Evolutionary conservation across 768 basidiomycete genomes (phyloP), one percentile per base, ranked within the genome.

Genomic region (Leccinum obscurum): DNA sequence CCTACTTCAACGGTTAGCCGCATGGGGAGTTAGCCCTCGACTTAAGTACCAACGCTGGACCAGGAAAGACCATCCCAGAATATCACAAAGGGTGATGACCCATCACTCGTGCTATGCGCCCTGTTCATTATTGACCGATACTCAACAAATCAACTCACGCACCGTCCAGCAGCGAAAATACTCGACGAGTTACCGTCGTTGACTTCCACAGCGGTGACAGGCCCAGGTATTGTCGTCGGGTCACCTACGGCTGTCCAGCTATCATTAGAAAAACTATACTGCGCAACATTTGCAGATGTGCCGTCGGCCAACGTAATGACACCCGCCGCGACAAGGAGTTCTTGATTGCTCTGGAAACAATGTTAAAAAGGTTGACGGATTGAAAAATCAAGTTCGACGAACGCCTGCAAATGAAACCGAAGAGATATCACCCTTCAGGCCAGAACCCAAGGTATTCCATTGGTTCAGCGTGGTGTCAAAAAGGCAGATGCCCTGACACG

Each of bases 141-240:
- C 15, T 41, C 24, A 14, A 44, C 61, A 35, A 50, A 44, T n/a
- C 9, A 48, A 53, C 13, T 15, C n/a, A 75, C 87, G 70, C 62
- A 93, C 88, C 83, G 85, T 66, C 96, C 96, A 35, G 95, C 93
- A 52, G 89, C 92, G 68, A 95, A 99, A 57, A 98, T 83, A 67
- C 91, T 96, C 66, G 85, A 90, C 1, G 76, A 71, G 70, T 97
- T 93, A 22, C 83, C 82, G 63, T 87, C 79, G 72, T 98, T 92
- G 46, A 94, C 89, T 56, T 89, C 89, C 55, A 98, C 72, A 11
- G 96, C 95, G 3, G 93, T 90, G 2, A 94, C 90, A 3, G 95
- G 94, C 3, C 96, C 96, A 50, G 95, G 93, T 24, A 98, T 78
- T 52, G 84, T 79, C 13, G 73, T 71, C 13, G 82, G 73, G 50